Evolutionary conservation across 371 early-diverging fungal species (phyloP), one percentile per base, ranked within the genome.

Genomic region (Rhizopus delemar): DNA sequence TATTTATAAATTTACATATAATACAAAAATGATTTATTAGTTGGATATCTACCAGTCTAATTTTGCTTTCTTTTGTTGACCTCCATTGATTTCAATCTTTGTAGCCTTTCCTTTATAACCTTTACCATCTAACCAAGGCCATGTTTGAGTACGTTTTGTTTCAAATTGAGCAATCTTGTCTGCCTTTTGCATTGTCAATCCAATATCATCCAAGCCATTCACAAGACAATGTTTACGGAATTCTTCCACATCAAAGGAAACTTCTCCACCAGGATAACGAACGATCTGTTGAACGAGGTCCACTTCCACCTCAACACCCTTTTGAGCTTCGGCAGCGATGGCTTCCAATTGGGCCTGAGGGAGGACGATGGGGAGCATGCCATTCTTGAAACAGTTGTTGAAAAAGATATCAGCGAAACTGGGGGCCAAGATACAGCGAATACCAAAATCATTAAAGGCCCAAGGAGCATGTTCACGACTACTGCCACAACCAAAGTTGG

Each of bases 381-480:
- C 86, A 59, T 88, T 88, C 71, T 88, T 88, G 80, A 84, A 83
- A 58, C 84, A 85, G 71, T 88, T 88, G 81, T 86, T 88, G 73
- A 68, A 83, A 61, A 88, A 82, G 57, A 88, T 88, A 68, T 88
- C 86, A 34, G 89, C 89, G 66, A 82, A 88, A 62, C 82, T 81
- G 5, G 86, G 80, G 3, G 86, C 84, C 60, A 88, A 79, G 59
- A 88, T 83, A 66, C 85, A 84, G 31, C 82, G 76, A 61, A 88
- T 86, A 51, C 89, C 89, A 73, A 86, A 88, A 51, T 86, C 89
- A 46, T 82, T 74, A 60, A 88, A 75, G 7, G 89, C 89, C 86
- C 89, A 86, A n/a, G 90, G 88, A 45, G 90, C 90, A 66, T 89
- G 88, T 64, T 89, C 90, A 60, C 90, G 81, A 22, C 84, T 82